Conservation (phyloP, 2,329 filamentous ascomycete species). For the Ceratocystis alfenasii region DNA sequence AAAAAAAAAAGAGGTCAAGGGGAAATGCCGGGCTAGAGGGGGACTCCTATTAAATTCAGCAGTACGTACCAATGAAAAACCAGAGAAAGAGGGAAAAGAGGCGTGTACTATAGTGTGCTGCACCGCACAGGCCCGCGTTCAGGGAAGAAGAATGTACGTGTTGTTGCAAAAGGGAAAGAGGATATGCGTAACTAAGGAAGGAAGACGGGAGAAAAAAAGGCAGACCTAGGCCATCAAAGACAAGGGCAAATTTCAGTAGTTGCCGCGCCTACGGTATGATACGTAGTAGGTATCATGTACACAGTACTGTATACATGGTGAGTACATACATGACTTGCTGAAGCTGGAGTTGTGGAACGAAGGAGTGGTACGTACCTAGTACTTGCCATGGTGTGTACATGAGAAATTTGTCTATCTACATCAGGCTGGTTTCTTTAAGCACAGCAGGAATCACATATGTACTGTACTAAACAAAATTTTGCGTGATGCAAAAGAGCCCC, state of each 20-base stretch:
- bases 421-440: not conserved
- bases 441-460: no score
- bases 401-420: not conserved
- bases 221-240: not conserved
- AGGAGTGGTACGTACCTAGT: not conserved
- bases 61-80: not conserved
- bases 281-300: not conserved
- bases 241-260: constrained; percentile 2
- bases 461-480: no score
- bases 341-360: not conserved
- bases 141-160: not conserved
- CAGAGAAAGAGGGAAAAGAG: constrained; percentile 1
- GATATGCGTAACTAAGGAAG: constrained; percentile 1
- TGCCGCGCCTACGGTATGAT: not conserved
- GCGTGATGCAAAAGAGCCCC: no score
- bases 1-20: not conserved
- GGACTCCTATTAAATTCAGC: not conserved
- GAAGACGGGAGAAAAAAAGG: constrained; percentile 6
- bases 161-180: not conserved
- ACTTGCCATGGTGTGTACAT: not conserved
- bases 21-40: not conserved
- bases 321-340: not conserved
- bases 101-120: not conserved
- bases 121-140: not conserved
- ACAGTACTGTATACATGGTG: not conserved